Conservation (phyloP, 2,329 filamentous ascomycete genomes). For the Rachicladosporium sp. region DNA sequence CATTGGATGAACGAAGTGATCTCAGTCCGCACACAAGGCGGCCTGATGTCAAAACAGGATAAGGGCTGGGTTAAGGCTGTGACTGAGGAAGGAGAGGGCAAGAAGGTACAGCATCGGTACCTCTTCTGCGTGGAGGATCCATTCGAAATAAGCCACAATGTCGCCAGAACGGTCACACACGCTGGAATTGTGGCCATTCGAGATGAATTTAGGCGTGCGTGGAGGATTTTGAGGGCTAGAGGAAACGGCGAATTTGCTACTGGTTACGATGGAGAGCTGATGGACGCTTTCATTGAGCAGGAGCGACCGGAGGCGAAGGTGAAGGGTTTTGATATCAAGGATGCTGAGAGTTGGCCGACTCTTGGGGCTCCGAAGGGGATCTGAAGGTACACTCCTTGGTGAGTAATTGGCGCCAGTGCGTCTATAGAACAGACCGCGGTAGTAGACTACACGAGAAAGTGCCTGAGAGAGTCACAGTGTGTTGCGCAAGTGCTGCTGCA, state of each 20-base stretch:
- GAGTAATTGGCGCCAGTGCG: too few species aligned
- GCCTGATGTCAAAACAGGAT: conserved; percentile 57
- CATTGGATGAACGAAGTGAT: conserved; percentile 72
- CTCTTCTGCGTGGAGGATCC: conserved; percentile 87
- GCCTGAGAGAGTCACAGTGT: too few species aligned
- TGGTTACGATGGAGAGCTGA: conserved; percentile 18
- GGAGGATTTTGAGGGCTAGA: conserved; percentile 52
- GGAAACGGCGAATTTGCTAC: conserved; percentile 24
- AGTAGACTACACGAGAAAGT: too few species aligned
- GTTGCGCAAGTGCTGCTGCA: too few species aligned
- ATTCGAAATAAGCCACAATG: conserved; percentile 78
- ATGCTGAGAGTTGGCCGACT: too few species aligned
- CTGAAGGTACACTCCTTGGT: too few species aligned
- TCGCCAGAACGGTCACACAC: conserved; percentile 75
- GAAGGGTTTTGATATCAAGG: too few species aligned
- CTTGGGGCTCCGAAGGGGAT: too few species aligned
- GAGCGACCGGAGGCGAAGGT: conserved; percentile 28
- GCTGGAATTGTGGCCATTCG: conserved; percentile 69
- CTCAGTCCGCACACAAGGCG: conserved; percentile 58
- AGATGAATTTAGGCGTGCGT: conserved; percentile 72
- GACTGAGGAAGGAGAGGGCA: conserved; percentile 44
- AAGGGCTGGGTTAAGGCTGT: conserved; percentile 84
- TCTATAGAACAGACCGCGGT: too few species aligned
- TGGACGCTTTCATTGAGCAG: conserved; percentile 14
- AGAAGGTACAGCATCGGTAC: conserved; percentile 64